Percentiles rank a stretch among this genome's conserved stretches.
phyloP scores from a whole-genome alignment of 2,329 filamentous ascomycete species.

The Penicillium occitanis region DNA sequence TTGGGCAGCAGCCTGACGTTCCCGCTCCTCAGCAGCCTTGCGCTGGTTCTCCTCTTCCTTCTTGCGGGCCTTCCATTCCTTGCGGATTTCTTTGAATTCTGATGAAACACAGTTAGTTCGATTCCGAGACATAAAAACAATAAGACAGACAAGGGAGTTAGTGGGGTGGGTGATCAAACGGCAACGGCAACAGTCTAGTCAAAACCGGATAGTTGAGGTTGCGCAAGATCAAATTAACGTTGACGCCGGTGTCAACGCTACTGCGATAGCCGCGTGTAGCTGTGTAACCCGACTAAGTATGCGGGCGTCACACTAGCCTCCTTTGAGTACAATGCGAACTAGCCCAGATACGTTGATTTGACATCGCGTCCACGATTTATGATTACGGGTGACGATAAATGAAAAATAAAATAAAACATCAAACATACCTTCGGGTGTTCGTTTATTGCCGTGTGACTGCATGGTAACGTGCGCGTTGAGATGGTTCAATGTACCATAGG shows the following conservation, averaged over 20 bases:
- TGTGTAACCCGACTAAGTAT: constrained; percentile 50
- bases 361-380: constrained; percentile 5
- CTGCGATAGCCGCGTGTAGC: constrained; percentile 53
- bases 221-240: constrained; percentile 43
- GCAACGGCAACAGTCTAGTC: background rate
- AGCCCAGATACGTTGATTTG: constrained; percentile 22
- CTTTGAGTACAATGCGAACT: constrained; percentile 34
- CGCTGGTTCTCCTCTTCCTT: constrained; percentile 94
- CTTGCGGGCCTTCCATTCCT: constrained; percentile 98
- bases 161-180: background rate
- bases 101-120: background rate
- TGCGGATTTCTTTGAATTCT: constrained; percentile 99
- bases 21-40: constrained; percentile 84
- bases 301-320: constrained; percentile 40
- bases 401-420: background rate
- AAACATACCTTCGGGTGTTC: constrained; percentile 86
- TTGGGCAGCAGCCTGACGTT: constrained; percentile 64
- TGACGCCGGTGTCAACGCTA: constrained; percentile 52
- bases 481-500: constrained; percentile 95
- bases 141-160: background rate
- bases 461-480: constrained; percentile 98
- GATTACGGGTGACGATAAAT: background rate
- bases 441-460: constrained; percentile 93
- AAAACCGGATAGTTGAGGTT: constrained; percentile 8
- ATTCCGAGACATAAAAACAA: background rate